phyloP scores from a whole-genome alignment of 2,329 filamentous ascomycete species.

The Lachnellula occidentalis region DNA sequence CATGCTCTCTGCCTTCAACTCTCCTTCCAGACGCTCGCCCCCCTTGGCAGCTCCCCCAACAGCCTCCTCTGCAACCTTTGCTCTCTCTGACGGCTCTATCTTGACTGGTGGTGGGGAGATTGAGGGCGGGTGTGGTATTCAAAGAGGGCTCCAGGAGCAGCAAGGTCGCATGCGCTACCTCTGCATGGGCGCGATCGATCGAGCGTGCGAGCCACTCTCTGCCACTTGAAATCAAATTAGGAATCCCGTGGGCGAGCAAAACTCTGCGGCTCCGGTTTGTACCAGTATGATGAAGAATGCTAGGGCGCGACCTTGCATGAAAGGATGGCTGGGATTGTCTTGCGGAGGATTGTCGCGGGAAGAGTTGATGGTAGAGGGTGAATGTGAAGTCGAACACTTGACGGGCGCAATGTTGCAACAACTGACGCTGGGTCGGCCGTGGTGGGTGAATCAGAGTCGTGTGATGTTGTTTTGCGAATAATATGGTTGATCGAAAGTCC shows the following conservation, averaged over 20 bases:
- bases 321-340: slow-evolving; percentile 17
- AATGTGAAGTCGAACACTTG: neutral
- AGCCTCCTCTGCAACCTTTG: slow-evolving; percentile 23
- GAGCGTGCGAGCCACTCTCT: slow-evolving; percentile 3
- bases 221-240: neutral
- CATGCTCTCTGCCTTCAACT: slow-evolving; percentile 35
- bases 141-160: slow-evolving; percentile 14
- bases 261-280: slow-evolving; percentile 8
- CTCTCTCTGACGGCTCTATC: slow-evolving; percentile 31
- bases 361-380: neutral
- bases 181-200: slow-evolving; percentile 27
- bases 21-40: slow-evolving; percentile 22
- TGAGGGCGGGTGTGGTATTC: slow-evolving; percentile 1
- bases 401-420: neutral
- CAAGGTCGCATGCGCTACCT: slow-evolving; percentile 29
- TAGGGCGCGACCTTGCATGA: slow-evolving; percentile 27
- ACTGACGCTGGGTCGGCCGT: neutral
- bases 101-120: slow-evolving; percentile 24
- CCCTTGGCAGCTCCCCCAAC: slow-evolving; percentile 24
- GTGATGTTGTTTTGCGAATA: neutral
- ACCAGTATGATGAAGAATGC: slow-evolving; percentile 20
- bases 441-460: neutral
- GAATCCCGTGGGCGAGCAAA: neutral
- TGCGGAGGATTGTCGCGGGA: slow-evolving; percentile 1
- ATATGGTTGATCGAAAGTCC: neutral